Evolutionary conservation across 805 yeast genomes (phyloP).

Genomic region (Suhomyces sp.): DNA sequence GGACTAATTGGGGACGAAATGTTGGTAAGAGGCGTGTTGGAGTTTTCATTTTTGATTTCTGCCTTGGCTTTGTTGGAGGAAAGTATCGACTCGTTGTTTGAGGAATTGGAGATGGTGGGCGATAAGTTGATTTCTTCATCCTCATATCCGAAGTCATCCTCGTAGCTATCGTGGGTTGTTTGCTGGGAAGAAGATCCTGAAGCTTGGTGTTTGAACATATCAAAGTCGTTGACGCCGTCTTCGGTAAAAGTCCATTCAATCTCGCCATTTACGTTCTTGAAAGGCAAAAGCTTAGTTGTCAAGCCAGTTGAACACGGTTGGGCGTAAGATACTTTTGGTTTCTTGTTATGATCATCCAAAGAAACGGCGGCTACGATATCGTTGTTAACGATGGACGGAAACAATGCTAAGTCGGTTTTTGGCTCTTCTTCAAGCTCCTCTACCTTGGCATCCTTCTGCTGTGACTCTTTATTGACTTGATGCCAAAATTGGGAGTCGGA

Average conservation of each 20-base stretch:
- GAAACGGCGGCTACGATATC: neutral
- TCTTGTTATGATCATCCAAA: neutral
- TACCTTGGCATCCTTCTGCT: neutral
- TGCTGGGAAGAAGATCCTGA: neutral
- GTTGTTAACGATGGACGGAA: conserved; percentile 11
- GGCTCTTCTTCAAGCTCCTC: neutral
- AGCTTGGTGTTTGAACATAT: conserved; percentile 20
- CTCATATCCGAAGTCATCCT: conserved; percentile 8
- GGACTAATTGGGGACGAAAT: conserved; percentile 27
- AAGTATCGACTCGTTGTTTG: conserved; percentile 31
- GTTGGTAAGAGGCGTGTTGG: conserved; percentile 30
- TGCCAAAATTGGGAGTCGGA: conserved; percentile 3
- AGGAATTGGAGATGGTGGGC: conserved; percentile 39
- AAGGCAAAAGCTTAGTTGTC: conserved; percentile 49
- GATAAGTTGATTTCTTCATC: conserved; percentile 18
- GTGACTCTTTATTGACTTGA: neutral
- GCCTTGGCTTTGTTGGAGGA: conserved; percentile 12
- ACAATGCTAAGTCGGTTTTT: conserved; percentile 1
- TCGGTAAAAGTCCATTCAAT: conserved; percentile 57
- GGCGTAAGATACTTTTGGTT: conserved; percentile 1
- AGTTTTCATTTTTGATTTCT: conserved; percentile 13
- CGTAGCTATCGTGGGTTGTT: neutral
- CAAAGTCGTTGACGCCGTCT: conserved; percentile 28
- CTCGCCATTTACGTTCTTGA: conserved; percentile 51
- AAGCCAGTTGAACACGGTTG: conserved; percentile 49